Evolutionary conservation across 164 flowering plant species (phyloP).

Genomic region (Magnolia officinalis): DNA sequence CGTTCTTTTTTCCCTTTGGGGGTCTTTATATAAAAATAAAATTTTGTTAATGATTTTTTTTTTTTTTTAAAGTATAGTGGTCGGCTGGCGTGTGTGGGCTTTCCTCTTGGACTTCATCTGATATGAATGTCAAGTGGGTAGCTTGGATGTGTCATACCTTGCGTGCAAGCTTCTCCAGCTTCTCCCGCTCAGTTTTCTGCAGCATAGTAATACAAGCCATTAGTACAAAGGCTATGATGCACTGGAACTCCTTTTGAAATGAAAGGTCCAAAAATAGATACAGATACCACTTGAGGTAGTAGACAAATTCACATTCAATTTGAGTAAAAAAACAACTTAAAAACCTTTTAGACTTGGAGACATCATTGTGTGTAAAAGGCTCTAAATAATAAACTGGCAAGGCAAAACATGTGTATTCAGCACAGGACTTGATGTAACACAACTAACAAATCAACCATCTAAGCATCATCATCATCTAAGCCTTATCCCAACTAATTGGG

Average conservation of each 20-base stretch:
- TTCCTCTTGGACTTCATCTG: neutral
- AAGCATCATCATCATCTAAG: neutral
- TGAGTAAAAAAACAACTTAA: too few species aligned
- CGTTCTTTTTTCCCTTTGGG: too few species aligned
- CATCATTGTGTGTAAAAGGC: neutral
- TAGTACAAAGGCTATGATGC: neutral
- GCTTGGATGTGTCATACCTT: conserved; percentile 43
- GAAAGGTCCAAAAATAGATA: neutral
- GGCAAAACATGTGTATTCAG: neutral
- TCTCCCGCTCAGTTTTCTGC: conserved; percentile 84
- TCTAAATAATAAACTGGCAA: neutral
- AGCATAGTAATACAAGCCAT: conserved; percentile 5
- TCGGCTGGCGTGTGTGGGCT: neutral
- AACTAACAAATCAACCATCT: neutral
- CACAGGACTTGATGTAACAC: neutral
- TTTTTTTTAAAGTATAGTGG: neutral
- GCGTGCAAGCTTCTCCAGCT: conserved; percentile 86
- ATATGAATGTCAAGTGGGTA: neutral
- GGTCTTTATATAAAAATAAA: too few species aligned
- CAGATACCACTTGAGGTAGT: neutral
- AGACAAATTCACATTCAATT: neutral
- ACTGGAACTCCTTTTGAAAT: too few species aligned
- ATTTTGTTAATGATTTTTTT: neutral
- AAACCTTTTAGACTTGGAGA: neutral
- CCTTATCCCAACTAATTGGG: neutral